Conservation (phyloP, 108 stramenopile genomes). For the Nannochloropsis salina region DNA sequence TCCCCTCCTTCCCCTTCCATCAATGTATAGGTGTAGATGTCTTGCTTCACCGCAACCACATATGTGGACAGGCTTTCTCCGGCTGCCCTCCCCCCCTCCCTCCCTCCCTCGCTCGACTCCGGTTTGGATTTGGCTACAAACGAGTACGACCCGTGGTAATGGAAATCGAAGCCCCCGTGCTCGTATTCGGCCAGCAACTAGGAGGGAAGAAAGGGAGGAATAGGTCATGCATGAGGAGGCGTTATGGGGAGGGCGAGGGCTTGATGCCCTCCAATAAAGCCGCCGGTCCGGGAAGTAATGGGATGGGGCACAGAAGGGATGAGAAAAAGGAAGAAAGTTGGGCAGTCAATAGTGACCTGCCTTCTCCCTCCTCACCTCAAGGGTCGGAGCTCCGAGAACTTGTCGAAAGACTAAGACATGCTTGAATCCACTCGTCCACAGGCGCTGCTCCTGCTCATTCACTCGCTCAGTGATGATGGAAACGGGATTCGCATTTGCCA, state of each 20-base stretch:
- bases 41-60: not conserved
- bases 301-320: not conserved
- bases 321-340: not conserved
- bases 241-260: not conserved
- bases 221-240: too few relatives aligned
- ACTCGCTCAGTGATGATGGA: not conserved
- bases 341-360: not conserved
- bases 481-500: not conserved
- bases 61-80: not conserved
- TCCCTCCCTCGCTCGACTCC: not conserved
- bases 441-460: not conserved
- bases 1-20: not conserved
- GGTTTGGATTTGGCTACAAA: not conserved
- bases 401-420: not conserved
- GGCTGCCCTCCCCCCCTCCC: not conserved
- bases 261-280: too few relatives aligned
- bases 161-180: not conserved
- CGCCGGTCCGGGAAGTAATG: too few relatives aligned
- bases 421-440: not conserved
- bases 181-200: conserved; percentile 5
- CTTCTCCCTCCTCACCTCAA: not conserved
- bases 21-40: not conserved
- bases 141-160: not conserved
- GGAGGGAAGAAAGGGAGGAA: not conserved
- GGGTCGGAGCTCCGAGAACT: not conserved